Conservation (phyloP, 345 rosid species). For the Linum trigynum region DNA sequence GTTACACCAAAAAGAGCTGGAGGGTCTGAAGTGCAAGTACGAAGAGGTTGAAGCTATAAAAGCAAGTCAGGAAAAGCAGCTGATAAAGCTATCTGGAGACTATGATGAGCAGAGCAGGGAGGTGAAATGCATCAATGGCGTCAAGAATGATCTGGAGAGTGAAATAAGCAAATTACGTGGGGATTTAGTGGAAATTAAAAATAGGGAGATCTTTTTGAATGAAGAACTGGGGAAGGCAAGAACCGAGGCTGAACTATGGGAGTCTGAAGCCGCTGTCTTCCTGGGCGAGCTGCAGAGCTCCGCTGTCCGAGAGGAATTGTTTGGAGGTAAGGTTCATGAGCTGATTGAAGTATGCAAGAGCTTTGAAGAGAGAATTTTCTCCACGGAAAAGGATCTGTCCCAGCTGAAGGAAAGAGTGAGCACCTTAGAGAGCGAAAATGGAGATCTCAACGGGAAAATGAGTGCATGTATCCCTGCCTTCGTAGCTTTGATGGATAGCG, state of each 20-base stretch:
- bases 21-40: conserved; percentile 50
- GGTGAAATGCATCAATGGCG: conserved; percentile 26
- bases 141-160: conserved; percentile 39
- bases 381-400: conserved; percentile 38
- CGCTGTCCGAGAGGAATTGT: conserved; percentile 41
- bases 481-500: conserved; percentile 42
- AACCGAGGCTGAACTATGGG: conserved; percentile 45
- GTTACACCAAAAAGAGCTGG: conserved; percentile 29
- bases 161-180: conserved; percentile 31
- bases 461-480: conserved; percentile 46
- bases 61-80: conserved; percentile 42
- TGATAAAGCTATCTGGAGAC: conserved; percentile 45
- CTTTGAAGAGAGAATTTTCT: conserved; percentile 30
- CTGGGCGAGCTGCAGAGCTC: conserved; percentile 48
- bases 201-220: conserved; percentile 42
- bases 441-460: conserved; percentile 42
- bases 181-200: conserved; percentile 41
- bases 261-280: conserved; percentile 41
- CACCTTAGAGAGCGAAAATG: conserved; percentile 49
- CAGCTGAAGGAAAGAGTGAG: conserved; percentile 47
- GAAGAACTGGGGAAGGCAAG: conserved; percentile 37
- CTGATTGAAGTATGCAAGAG: conserved; percentile 35
- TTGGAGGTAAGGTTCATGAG: conserved; percentile 50
- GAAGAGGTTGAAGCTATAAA: conserved; percentile 36
- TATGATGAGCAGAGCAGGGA: conserved; percentile 39